Base-by-base conservation (phyloP, 2,329 filamentous ascomycete genomes). In the Neonectria punicea region DNA sequence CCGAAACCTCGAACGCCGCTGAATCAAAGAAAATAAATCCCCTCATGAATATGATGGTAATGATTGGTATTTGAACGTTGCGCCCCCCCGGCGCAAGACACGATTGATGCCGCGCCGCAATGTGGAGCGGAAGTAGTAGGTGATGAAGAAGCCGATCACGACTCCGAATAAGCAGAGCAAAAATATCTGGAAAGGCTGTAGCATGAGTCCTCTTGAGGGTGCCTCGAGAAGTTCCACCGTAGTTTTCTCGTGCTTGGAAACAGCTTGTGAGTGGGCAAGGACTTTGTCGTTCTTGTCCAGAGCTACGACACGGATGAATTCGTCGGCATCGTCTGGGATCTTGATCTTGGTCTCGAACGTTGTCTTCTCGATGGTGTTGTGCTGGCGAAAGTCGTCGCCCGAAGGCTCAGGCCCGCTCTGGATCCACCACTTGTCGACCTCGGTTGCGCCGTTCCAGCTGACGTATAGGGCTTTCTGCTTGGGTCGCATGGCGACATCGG, bases 401-500 rank as follows among this genome's bases (percentile, higher is more conserved):
- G 34, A 30, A 3, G 58, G 14, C 3, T 63, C 44, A 14, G 63
- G 53, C 7, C 53, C 70, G 57, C 73, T 74, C 61, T 75, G 70
- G 8, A 75, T 50, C 13, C 59, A 78, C 87, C 87, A 86, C 8
- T 63, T 51, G 5, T 71, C 76, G 0, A 81, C 82, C 69, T 84
- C 80, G 0, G 84, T 86, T 43, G 83, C 83, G 14, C 84, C 85
- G 60, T 86, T 86, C 84, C 84, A 86, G 20, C 84, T 87, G 1
- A 87, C 85, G 71, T 84, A 89, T 28, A 73, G 36, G 3, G 66
- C 61, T 0, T 71, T 65, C 20, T 73, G 69, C 14, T 70, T 56
- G 1, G 65, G 69, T 8, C 63, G 56, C 5, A 78, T 67, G 5
- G 72, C 70, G 2, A 74, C 70, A 11, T 70, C 64, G 2, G 75